Evolutionary conservation across 352 stramenopile genomes (phyloP).

Genomic region (Globisporangium camurandrum): DNA sequence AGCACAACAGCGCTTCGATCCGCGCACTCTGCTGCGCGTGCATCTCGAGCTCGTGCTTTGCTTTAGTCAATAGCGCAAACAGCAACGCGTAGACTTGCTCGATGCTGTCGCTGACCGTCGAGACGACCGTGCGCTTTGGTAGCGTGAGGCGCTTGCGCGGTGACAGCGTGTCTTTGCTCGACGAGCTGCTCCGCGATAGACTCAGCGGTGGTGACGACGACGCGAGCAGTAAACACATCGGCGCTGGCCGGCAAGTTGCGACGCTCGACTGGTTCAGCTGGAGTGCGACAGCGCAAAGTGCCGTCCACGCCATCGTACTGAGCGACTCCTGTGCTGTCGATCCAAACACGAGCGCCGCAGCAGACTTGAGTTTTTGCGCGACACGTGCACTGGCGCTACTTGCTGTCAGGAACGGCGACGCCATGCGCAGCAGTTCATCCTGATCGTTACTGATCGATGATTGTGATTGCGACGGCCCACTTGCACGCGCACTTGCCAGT

Average conservation of each 20-base stretch:
- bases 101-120: slow-evolving; percentile 31
- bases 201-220: not conserved
- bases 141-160: slow-evolving; percentile 40
- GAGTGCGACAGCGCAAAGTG: slow-evolving; percentile 22
- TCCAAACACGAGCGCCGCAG: slow-evolving; percentile 16
- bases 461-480: too few relatives aligned
- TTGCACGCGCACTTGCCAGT: too few relatives aligned
- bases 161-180: slow-evolving; percentile 21
- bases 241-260: not conserved
- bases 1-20: not conserved
- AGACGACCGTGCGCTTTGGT: slow-evolving; percentile 29
- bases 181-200: not conserved
- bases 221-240: not conserved
- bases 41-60: slow-evolving; percentile 10
- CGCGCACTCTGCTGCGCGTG: not conserved
- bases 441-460: too few relatives aligned
- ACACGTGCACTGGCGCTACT: not conserved
- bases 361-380: slow-evolving; percentile 10
- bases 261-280: slow-evolving; percentile 20
- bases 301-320: slow-evolving; percentile 23
- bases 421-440: too few relatives aligned
- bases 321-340: slow-evolving; percentile 17
- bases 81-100: slow-evolving; percentile 30
- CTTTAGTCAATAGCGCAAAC: slow-evolving; percentile 23
- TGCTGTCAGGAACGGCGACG: not conserved